Conservation (phyloP, 2,329 filamentous ascomycete genomes). For the Aureobasidium sp. region DNA sequence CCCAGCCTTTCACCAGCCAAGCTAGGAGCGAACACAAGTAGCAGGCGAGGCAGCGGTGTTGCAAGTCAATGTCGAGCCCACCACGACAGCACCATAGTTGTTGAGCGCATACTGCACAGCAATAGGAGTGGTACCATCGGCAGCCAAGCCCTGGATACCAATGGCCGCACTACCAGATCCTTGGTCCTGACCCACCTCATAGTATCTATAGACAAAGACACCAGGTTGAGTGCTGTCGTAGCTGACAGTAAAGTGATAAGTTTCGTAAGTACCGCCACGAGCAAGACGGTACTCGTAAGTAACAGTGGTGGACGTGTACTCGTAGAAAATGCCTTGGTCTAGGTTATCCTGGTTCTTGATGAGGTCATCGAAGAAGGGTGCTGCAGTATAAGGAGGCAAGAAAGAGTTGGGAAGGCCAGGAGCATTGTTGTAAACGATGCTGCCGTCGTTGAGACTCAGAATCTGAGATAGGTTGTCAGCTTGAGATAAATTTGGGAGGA, state of each 20-base stretch:
- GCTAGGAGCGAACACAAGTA: neutral
- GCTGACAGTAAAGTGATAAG: constrained; percentile 28
- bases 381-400: constrained; percentile 26
- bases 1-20: too few relatives aligned
- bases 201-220: constrained; percentile 27
- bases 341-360: constrained; percentile 21
- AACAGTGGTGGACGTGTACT: constrained; percentile 23
- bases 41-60: constrained; percentile 18
- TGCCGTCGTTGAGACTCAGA: constrained; percentile 25
- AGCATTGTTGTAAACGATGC: constrained; percentile 23
- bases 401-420: constrained; percentile 21
- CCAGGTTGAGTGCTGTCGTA: constrained; percentile 27
- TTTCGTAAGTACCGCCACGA: constrained; percentile 18
- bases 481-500: neutral
- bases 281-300: constrained; percentile 29
- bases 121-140: constrained; percentile 19
- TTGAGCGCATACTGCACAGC: constrained; percentile 23
- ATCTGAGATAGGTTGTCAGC: constrained; percentile 14
- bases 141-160: constrained; percentile 17
- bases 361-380: constrained; percentile 30
- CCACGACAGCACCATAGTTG: constrained; percentile 17
- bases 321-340: constrained; percentile 30
- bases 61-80: constrained; percentile 24
- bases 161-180: constrained; percentile 15
- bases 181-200: constrained; percentile 21